Conservation (phyloP, 257 asterid species). For the Primulina eburnea region DNA sequence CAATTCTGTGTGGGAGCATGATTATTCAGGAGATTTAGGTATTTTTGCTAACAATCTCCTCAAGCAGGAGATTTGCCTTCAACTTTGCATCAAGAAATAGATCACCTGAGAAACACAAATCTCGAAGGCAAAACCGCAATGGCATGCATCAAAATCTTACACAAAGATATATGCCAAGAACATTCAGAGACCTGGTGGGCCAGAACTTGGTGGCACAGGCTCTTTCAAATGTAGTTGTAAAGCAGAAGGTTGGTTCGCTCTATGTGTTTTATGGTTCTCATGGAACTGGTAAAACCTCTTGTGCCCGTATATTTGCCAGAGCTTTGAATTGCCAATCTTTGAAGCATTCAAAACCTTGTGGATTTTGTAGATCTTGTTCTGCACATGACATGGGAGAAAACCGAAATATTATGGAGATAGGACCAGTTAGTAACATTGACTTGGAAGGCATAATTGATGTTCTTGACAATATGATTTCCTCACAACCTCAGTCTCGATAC, state of each 20-base stretch:
- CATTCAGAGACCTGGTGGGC: constrained; percentile 79
- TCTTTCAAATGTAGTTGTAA: constrained; percentile 70
- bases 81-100: constrained; percentile 84
- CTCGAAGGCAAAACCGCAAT: constrained; percentile 31
- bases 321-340: constrained; percentile 73
- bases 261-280: constrained; percentile 83
- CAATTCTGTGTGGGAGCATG: constrained; percentile 67
- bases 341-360: constrained; percentile 76
- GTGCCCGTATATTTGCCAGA: constrained; percentile 80
- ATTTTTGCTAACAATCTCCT: constrained; percentile 69
- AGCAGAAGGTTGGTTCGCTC: constrained; percentile 64
- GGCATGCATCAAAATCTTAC: constrained; percentile 75
- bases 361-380: constrained; percentile 65
- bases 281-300: constrained; percentile 87
- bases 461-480: constrained; percentile 43
- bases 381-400: constrained; percentile 58
- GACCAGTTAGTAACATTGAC: constrained; percentile 63
- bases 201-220: constrained; percentile 86
- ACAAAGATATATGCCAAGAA: constrained; percentile 76
- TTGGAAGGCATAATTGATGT: constrained; percentile 52
- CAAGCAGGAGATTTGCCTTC: constrained; percentile 60
- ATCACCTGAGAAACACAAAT: constrained; percentile 43
- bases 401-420: constrained; percentile 59
- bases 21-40: constrained; percentile 85
- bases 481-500: constrained; percentile 49